Evolutionary conservation across 192 early-diverging fungal species (phyloP), one percentile per base, ranked within the genome.

Genomic region (Mortierella alpina): DNA sequence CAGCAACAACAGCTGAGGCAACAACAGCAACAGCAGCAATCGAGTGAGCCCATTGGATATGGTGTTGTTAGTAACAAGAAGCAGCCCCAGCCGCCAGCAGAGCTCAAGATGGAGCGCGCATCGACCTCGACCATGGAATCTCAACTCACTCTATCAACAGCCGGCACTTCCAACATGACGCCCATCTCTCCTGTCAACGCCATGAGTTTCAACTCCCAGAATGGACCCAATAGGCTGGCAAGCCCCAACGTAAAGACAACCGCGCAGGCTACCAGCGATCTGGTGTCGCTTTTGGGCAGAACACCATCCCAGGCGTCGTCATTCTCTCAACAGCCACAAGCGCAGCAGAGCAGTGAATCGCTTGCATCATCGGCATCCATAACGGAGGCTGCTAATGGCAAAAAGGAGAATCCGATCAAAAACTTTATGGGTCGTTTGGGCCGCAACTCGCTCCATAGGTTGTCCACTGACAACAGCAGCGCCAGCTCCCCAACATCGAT

Each of bases 331-430:
- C 59, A 69, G 4, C 23, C 56, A 41, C 47, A 11, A 5, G 13
- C 6, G 0, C 11, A 12, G 46, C n/a, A 31, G 31, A 31, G 31
- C 31, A 31, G 31, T 31, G 73, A 75, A 22, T 50, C 66, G 7
- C 47, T 31, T 18, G 17, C 41, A 61, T 4, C 44, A 46, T n/a
- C 59, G 14, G 45, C 62, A 49, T 4, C 39, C 22, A 47, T n/a
- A 7, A 5, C 63, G 17, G 63, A 42, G 10, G 49, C 50, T 6
- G 47, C 22, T 10, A 59, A 49, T 4, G 22, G 11, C 1, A 79
- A 72, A 40, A 80, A 72, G 53, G 76, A 79, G 23, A 72, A 72
- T 22, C 70, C 77, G 0, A 72, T 80, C 65, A 80, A 80, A 66
- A 72, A 55, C 59, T 72, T 80, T 48, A 80, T 80, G 77, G 77